phyloP scores from a whole-genome alignment of 495 filamentous ascomycete species.

The Daldinia childiae region DNA sequence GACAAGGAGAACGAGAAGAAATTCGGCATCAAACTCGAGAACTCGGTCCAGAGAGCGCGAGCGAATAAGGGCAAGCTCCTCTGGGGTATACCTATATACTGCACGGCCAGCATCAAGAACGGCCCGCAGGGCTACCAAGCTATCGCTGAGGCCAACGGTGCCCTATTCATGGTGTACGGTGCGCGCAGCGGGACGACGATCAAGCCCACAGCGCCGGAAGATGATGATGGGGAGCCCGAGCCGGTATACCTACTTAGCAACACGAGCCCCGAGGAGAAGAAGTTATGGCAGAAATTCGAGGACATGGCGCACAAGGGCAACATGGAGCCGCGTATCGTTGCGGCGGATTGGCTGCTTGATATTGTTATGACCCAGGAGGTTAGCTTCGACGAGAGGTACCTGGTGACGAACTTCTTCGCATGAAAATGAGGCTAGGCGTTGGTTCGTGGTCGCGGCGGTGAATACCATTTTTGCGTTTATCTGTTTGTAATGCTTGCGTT shows the following conservation, averaged over 20 bases:
- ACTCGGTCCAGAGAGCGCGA: conserved; percentile 73
- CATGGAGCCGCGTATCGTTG: conserved; percentile 79
- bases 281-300: conserved; percentile 81
- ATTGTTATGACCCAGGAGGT: conserved; percentile 86
- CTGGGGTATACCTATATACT: conserved; percentile 76
- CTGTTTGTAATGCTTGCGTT: conserved; percentile 20
- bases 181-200: conserved; percentile 70
- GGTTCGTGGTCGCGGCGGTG: neutral
- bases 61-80: conserved; percentile 79
- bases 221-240: conserved; percentile 68
- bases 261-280: conserved; percentile 68
- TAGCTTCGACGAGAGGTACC: conserved; percentile 70
- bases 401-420: conserved; percentile 50
- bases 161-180: conserved; percentile 79
- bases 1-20: conserved; percentile 76
- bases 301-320: conserved; percentile 75
- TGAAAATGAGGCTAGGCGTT: conserved; percentile 12
- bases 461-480: conserved; percentile 12
- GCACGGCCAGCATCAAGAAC: conserved; percentile 77
- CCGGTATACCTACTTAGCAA: conserved; percentile 83
- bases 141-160: conserved; percentile 90
- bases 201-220: conserved; percentile 63
- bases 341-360: conserved; percentile 87
- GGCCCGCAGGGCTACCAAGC: conserved; percentile 83
- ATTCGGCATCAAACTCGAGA: conserved; percentile 71